Conservation (phyloP, 179 eudicot genomes). For the Nepenthes alata region DNA sequence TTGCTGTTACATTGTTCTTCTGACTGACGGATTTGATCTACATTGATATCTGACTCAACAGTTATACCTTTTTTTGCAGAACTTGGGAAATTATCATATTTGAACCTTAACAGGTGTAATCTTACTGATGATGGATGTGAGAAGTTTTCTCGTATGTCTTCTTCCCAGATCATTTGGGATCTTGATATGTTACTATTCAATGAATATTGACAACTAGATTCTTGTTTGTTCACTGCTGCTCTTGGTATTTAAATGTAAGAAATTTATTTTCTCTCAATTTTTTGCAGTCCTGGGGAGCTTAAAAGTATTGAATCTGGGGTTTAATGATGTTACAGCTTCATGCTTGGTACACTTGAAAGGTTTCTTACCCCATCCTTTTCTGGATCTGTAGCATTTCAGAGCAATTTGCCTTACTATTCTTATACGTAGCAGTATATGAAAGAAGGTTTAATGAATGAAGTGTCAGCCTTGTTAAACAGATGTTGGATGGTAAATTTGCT, state of each 20-base stretch:
- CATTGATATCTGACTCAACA: background rate
- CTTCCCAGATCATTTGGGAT: background rate
- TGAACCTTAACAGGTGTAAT: slow-evolving; percentile 61
- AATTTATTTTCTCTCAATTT: background rate
- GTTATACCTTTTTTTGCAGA: slow-evolving; percentile 23
- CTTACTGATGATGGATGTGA: slow-evolving; percentile 49
- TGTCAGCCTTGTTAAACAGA: too few relatives aligned
- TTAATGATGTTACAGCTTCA: slow-evolving; percentile 46
- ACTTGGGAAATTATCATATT: slow-evolving; percentile 36
- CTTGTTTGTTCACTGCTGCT: background rate
- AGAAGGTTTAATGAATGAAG: too few relatives aligned
- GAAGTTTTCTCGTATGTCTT: slow-evolving; percentile 44
- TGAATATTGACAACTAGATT: background rate
- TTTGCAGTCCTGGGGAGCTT: slow-evolving; percentile 36
- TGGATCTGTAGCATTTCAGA: background rate
- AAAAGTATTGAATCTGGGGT: slow-evolving; percentile 55
- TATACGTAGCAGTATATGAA: too few relatives aligned
- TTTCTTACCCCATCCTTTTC: slow-evolving; percentile 2
- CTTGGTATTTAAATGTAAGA: background rate
- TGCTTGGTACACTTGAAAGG: slow-evolving; percentile 61
- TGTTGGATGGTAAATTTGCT: too few relatives aligned
- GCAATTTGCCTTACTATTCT: background rate
- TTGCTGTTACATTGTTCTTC: too few relatives aligned
- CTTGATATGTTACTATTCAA: background rate
- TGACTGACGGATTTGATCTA: too few relatives aligned